phyloP scores from a whole-genome alignment of 2,329 filamentous ascomycete genomes.

The Aspergillus floridensis region DNA sequence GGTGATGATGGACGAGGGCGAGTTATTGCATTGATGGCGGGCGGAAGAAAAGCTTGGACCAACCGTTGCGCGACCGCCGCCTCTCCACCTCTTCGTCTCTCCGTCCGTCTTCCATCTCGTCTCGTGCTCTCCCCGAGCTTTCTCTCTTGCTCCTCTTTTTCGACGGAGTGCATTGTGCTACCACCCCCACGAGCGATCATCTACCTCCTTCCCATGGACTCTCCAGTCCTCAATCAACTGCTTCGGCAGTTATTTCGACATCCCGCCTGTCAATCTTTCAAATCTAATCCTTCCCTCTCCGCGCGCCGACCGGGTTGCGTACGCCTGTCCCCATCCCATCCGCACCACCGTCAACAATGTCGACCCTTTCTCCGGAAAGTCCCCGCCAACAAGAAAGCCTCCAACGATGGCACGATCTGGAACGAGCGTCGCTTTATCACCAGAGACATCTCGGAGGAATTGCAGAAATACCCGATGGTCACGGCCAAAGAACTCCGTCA shows the following conservation, averaged over 20 bases:
- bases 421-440: constrained; percentile 78
- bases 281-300: constrained; percentile 34
- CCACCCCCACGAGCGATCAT: neutral
- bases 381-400: constrained; percentile 36
- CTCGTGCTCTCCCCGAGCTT: constrained; percentile 7
- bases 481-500: constrained; percentile 74
- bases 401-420: constrained; percentile 69
- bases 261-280: constrained; percentile 59
- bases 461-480: constrained; percentile 76
- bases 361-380: constrained; percentile 38
- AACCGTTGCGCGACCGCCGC: constrained; percentile 12
- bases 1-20: neutral
- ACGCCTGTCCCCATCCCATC: constrained; percentile 18
- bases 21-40: neutral
- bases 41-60: constrained; percentile 39
- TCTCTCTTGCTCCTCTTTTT: constrained; percentile 7
- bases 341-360: constrained; percentile 27
- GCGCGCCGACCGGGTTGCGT: constrained; percentile 20
- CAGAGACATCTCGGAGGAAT: constrained; percentile 75
- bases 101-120: neutral
- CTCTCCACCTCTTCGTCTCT: constrained; percentile 4
- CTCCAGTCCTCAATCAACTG: constrained; percentile 70
- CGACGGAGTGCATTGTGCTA: neutral
- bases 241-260: constrained; percentile 84
- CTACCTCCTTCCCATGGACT: constrained; percentile 65